Percentiles rank a stretch among this genome's conserved stretches.
These are phyloP conservation scores for Dissophora ornata DNA, from an alignment of 192 early-diverging fungal genomes.

Conservation along the genomic window DNA sequence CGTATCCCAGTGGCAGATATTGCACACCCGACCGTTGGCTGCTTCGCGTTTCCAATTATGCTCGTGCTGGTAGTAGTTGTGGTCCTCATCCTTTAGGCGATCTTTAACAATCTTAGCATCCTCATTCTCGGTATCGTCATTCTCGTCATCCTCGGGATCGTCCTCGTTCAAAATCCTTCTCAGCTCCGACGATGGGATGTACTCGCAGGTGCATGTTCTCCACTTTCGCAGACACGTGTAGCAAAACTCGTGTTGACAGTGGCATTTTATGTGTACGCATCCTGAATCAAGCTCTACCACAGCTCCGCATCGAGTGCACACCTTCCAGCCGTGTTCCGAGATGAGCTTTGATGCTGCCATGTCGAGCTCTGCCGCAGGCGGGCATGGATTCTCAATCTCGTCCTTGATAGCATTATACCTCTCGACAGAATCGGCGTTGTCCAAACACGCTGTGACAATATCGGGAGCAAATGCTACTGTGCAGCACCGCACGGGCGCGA, in stretches of 20 bases:
- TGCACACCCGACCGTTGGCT: background rate
- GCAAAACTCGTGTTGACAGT: conserved; percentile 28
- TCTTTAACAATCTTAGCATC: conserved; percentile 8
- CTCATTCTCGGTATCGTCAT: too few relatives aligned
- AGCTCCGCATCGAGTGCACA: conserved; percentile 23
- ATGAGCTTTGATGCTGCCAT: conserved; percentile 15
- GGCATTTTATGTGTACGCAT: conserved; percentile 23
- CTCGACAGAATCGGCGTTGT: background rate
- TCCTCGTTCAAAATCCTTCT: conserved; percentile 26
- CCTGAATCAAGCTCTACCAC: conserved; percentile 15
- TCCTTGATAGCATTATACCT: conserved; percentile 7
- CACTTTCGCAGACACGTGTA: conserved; percentile 23
- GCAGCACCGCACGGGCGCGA: conserved; percentile 37
- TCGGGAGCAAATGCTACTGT: conserved; percentile 10
- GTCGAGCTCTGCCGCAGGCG: conserved; percentile 9
- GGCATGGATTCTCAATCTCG: conserved; percentile 29
- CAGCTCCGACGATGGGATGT: conserved; percentile 11
- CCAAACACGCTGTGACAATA: conserved; percentile 5
- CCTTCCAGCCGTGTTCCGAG: conserved; percentile 25
- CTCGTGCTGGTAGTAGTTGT: conserved; percentile 28
- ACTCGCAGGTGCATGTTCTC: conserved; percentile 27
- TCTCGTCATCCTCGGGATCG: too few relatives aligned
- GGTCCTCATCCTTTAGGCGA: conserved; percentile 24
- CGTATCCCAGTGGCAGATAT: conserved; percentile 13
- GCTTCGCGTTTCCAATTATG: conserved; percentile 9